phyloP scores from a whole-genome alignment of 805 yeast species.

The Isabelozyma gotoi region DNA sequence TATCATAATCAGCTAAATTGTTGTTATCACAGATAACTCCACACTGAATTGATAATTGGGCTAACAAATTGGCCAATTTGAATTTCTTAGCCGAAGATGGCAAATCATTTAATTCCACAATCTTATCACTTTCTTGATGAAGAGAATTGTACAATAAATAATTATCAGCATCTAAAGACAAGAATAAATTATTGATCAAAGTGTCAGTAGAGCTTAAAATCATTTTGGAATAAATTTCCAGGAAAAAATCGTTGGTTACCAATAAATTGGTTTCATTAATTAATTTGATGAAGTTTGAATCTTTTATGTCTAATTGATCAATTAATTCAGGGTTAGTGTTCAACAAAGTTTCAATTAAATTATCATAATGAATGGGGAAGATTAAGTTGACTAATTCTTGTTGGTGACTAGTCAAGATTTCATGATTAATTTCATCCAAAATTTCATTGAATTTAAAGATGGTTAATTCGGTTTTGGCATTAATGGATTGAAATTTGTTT shows the following conservation, averaged over 20 bases:
- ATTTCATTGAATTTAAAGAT: slow-evolving; percentile 54
- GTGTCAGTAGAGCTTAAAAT: slow-evolving; percentile 34
- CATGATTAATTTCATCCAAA: slow-evolving; percentile 19
- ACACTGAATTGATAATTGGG: slow-evolving; percentile 66
- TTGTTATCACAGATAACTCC: slow-evolving; percentile 49
- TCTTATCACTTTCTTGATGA: slow-evolving; percentile 15
- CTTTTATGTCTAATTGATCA: slow-evolving; percentile 33
- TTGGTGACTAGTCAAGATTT: slow-evolving; percentile 14
- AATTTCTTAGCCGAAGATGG: slow-evolving; percentile 18
- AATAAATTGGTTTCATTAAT: slow-evolving; percentile 47
- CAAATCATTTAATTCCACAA: slow-evolving; percentile 12
- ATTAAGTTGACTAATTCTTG: slow-evolving; percentile 19
- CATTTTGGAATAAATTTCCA: slow-evolving; percentile 29
- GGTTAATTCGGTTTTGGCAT: slow-evolving; percentile 71
- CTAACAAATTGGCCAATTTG: slow-evolving; percentile 68
- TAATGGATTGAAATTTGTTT: slow-evolving; percentile 58
- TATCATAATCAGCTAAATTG: slow-evolving; percentile 17
- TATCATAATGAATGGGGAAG: slow-evolving; percentile 39
- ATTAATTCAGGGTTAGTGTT: slow-evolving; percentile 46
- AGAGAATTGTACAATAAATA: neutral
- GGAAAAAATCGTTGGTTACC: slow-evolving; percentile 32
- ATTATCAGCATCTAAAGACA: slow-evolving; percentile 6
- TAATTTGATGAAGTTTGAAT: slow-evolving; percentile 37
- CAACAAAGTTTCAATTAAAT: slow-evolving; percentile 46
- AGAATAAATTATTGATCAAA: slow-evolving; percentile 30